phyloP scores from a whole-genome alignment of 1,139 yeast species.

The Pichia kudriavzevii region DNA sequence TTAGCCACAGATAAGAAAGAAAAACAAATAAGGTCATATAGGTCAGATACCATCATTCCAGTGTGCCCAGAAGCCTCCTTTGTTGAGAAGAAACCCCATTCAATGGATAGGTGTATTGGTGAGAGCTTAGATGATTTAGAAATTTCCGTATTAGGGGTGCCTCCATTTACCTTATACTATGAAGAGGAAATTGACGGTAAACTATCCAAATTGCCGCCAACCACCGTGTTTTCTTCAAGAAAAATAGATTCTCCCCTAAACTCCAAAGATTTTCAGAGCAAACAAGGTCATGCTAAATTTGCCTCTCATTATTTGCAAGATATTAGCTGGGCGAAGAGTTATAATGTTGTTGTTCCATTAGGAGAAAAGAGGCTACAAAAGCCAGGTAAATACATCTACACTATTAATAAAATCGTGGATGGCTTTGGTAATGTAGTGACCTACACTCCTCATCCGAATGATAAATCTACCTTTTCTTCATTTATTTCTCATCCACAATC shows the following conservation, averaged over 20 bases:
- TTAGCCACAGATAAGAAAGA: slow-evolving; percentile 61
- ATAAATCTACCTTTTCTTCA: slow-evolving; percentile 42
- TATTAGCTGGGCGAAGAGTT: slow-evolving; percentile 47
- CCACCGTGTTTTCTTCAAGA: slow-evolving; percentile 17
- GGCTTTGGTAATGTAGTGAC: slow-evolving; percentile 64
- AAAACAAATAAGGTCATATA: slow-evolving; percentile 55
- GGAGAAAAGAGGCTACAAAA: slow-evolving; percentile 38
- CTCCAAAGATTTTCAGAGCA: slow-evolving; percentile 19
- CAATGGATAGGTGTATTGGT: slow-evolving; percentile 52
- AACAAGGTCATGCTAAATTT: slow-evolving; percentile 2
- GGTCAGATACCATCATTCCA: slow-evolving; percentile 60
- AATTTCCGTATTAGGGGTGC: slow-evolving; percentile 60
- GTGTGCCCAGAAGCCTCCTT: slow-evolving; percentile 69
- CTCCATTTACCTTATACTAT: slow-evolving; percentile 64
- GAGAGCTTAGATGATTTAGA: slow-evolving; percentile 36
- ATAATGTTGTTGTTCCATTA: slow-evolving; percentile 41
- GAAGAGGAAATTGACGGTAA: slow-evolving; percentile 45
- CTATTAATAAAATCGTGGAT: slow-evolving; percentile 61
- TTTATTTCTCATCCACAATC: slow-evolving; percentile 64
- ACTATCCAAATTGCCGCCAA: slow-evolving; percentile 22
- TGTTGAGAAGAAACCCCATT: slow-evolving; percentile 22
- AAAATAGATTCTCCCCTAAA: slow-evolving; percentile 34
- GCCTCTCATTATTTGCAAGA: slow-evolving; percentile 30
- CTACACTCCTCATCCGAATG: slow-evolving; percentile 39
- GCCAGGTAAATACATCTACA: slow-evolving; percentile 58